Base-by-base conservation (phyloP, 2,329 filamentous ascomycete genomes). In the Leptographium lundbergii region DNA sequence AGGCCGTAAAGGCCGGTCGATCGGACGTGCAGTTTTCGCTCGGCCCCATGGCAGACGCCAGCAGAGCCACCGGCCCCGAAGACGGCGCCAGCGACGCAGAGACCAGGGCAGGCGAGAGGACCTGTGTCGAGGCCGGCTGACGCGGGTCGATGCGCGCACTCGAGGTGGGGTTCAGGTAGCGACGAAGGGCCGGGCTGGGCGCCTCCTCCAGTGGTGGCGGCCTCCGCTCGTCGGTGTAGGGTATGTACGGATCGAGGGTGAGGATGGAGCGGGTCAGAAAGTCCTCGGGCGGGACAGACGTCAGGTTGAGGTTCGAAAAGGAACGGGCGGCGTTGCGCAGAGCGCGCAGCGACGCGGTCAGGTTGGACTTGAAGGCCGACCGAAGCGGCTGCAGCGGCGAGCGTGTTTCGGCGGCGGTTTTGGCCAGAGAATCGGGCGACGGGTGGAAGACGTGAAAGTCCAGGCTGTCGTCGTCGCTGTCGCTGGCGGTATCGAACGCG, bases 251-350 rank as follows among this genome's bases (percentile, higher is more conserved):
- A 65, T 86, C 82, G 61, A 87, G 84, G 25, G 84, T 83, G 58
- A 87, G 76, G 65, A 87, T 83, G 39, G 84, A 87, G 62, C 84
- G 76, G 10, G 84, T 86, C 27, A 87, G 74, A 59, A 87, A 81
- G 67, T 87, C 84, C 66, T 87, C 83, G 2, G 84, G 79, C 11
- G 83, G 82, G 48, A 86, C 81, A 29, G 82, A 82, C 1, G 84
- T 76, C 54, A 84, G 77, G 63, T 83, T 85, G 63, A 87, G 77
- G 63, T 69, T 76, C 3, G 83, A 86, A 59, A 87, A 78, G 9
- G 83, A 83, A 61, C 78, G 80, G 56, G 84, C 84, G 1, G 84
- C 84, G 42, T 81, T 84, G 61, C 81, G 79, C 60, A 87, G 69
- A 39, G 84, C 84, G 24, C 82, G 78, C 54, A 87, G 72, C 11